Evolutionary conservation across 225 moss, liverwort and hornwort genomes (phyloP), one percentile per base, ranked within the genome.

Genomic region (Pseudisothecium myosuroides): DNA sequence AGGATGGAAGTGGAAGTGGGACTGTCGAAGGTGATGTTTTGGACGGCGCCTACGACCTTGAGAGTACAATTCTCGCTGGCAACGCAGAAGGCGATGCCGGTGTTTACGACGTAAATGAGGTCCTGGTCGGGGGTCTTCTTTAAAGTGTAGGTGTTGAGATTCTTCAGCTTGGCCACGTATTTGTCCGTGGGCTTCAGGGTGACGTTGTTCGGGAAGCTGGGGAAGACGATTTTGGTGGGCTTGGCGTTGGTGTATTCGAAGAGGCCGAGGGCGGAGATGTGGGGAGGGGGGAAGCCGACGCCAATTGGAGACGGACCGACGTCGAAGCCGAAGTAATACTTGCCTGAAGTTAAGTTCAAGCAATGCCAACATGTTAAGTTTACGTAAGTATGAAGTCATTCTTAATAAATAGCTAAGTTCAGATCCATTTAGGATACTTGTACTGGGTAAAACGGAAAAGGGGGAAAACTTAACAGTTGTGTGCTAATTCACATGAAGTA

Each of bases 271-370:
- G 90, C 58, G 4, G 90, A n/a, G 21, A 90, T 75, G 6, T 34
- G 17, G 10, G 90, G 89, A 9, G 82, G 85, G 45, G 91, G 91
- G 82, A 79, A 17, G 22, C 86, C 91, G 29, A 49, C 60, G 2
- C 10, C 8, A 7, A 16, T 6, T 4, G 87, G 77, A 6, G 74
- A 16, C 10, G 91, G 91, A 1, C 91, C 92, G 32, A 89, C 88
- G 32, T 78, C 78, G 1, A 92, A 62, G 29, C 96, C 94, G 78
- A 96, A 96, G 52, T 94, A 95, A 26, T 81, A 92, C 37, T 87
- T 93, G 1, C 93, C 85, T 88, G 90, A n/a, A 26, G n/a, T 17
- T 37, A n/a, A 26, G n/a, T 17, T 37, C 26, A 52, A 52, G 41
- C 52, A 66, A 67, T 50, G 73, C 7, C 3, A 36, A 16, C 60